Base-by-base conservation (phyloP, 768 basidiomycete genomes). In the Suillus subluteus region DNA sequence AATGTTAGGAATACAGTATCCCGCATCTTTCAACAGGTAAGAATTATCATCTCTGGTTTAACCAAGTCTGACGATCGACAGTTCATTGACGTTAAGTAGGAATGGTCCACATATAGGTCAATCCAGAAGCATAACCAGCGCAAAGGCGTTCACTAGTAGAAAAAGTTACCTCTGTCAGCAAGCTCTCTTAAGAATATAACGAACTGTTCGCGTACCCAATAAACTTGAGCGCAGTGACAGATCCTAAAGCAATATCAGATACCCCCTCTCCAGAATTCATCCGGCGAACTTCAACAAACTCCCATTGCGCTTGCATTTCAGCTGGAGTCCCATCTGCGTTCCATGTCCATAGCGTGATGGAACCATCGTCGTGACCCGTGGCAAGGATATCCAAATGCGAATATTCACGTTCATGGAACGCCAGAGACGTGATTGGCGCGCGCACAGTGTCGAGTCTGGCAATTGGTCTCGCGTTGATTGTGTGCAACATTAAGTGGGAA, bases 351-450 rank as follows among this genome's bases (percentile, higher is more conserved):
- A 98, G 79, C 0, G 87, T 87, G 63, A 95, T 89, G 3, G 88
- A 84, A 8, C 94, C 92, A 68, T 93, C 91, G 1, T 87, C 81
- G 6, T 88, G 86, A 4, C 93, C 94, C 1, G 90, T 90, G 0
- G 94, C 94, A n/a, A 98, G 82, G 5, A 95, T 82, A 5, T 92
- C 92, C 0, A 88, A 80, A 67, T 85, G 83, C 0, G 92, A 88
- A 75, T 92, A 97, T 72, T 97, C 96, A 41, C 96, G 87, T 73
- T 96, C 93, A 66, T 94, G 91, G 80, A 97, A 97, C 0, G 91
- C 89, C 62, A 98, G 78, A 0, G 92, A 89, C 0, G 90, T 91
- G 63, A 96, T 89, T 4, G 80, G 80, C 0, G 86, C 85, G 6
- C 66, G 69, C 2, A 82, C 82, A 7, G 78, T 63, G 68, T 94